Conservation (phyloP, 1,284 basidiomycete species). For the Bjerkandera adusta region DNA sequence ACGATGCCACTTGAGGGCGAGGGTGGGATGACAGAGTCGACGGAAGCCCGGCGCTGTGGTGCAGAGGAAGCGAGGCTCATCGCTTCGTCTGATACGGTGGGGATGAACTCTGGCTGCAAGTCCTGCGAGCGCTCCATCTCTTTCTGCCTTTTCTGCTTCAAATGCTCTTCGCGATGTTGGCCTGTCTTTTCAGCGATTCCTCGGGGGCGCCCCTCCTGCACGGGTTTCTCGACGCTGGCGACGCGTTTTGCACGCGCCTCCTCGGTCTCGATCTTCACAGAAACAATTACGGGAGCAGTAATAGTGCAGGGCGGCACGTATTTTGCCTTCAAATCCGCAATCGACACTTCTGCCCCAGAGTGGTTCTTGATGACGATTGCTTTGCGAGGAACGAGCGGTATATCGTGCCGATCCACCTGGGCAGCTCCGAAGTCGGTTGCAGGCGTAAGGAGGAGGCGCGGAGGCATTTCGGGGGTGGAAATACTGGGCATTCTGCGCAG, state of each 20-base stretch:
- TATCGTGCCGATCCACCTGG: conserved; percentile 59
- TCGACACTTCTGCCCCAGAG: conserved; percentile 59
- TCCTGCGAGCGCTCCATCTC: no score
- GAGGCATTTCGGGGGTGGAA: conserved; percentile 52
- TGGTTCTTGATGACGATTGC: conserved; percentile 51
- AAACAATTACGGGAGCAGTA: conserved; percentile 24
- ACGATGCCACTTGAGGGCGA: no score
- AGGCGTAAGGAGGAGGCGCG: conserved; percentile 65
- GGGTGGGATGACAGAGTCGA: no score
- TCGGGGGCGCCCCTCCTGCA: conserved; percentile 30
- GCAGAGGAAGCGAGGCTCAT: no score
- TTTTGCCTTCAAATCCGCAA: conserved; percentile 54
- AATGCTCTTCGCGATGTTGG: conserved; percentile 33
- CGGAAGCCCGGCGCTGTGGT: no score
- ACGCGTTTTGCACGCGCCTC: conserved; percentile 49
- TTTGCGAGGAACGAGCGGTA: conserved; percentile 61
- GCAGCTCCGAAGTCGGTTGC: conserved; percentile 36
- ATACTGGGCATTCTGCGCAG: conserved; percentile 47
- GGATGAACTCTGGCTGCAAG: no score
- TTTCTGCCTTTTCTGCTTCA: conserved; percentile 27
- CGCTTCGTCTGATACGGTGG: no score
- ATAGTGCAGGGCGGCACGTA: conserved; percentile 24
- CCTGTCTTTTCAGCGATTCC: conserved; percentile 38
- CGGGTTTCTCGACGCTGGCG: conserved; percentile 42
- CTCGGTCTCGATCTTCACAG: conserved; percentile 42